Percentiles rank a stretch among this genome's conserved stretches.
phyloP scores from a whole-genome alignment of 345 rosid genomes.

The Conringia planisiliqua region DNA sequence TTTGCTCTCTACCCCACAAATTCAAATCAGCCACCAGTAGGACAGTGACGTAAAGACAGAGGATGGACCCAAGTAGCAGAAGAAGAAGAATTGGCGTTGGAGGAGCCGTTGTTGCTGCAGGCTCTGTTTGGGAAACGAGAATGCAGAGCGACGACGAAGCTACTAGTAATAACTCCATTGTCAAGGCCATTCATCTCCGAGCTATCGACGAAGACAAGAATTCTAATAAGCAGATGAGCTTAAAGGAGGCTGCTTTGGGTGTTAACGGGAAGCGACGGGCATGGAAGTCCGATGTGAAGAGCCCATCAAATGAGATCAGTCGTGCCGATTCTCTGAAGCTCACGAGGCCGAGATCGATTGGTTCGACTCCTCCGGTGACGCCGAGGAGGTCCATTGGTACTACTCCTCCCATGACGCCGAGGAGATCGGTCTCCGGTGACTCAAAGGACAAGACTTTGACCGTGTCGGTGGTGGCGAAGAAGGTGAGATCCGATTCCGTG shows the following conservation, averaged over 20 bases:
- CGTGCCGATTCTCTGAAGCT: slow-evolving; percentile 33
- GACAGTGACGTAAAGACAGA: slow-evolving; percentile 8
- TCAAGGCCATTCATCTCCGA: slow-evolving; percentile 53
- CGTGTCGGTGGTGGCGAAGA: slow-evolving; percentile 38
- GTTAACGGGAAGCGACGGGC: slow-evolving; percentile 55
- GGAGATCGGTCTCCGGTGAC: slow-evolving; percentile 27
- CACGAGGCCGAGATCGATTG: slow-evolving; percentile 40
- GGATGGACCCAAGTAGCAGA: slow-evolving; percentile 21
- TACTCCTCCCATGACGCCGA: slow-evolving; percentile 25
- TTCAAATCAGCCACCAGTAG: slow-evolving; percentile 26
- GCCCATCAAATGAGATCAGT: slow-evolving; percentile 39
- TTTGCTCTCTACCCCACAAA: slow-evolving; percentile 25
- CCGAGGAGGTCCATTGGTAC: slow-evolving; percentile 7
- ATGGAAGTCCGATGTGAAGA: slow-evolving; percentile 53
- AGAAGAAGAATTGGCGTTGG: slow-evolving; percentile 39
- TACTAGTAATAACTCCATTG: slow-evolving; percentile 40
- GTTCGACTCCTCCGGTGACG: slow-evolving; percentile 24
- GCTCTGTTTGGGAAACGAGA: slow-evolving; percentile 85
- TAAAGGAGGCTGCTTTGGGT: slow-evolving; percentile 30
- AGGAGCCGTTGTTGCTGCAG: slow-evolving; percentile 45
- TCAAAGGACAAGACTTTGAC: slow-evolving; percentile 34
- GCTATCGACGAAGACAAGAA: background rate
- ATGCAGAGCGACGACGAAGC: slow-evolving; percentile 53
- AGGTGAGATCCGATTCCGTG: slow-evolving; percentile 44
- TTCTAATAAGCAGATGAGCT: slow-evolving; percentile 7